Base-by-base conservation (phyloP, 2,329 filamentous ascomycete genomes). In the Diplodia corticola region DNA sequence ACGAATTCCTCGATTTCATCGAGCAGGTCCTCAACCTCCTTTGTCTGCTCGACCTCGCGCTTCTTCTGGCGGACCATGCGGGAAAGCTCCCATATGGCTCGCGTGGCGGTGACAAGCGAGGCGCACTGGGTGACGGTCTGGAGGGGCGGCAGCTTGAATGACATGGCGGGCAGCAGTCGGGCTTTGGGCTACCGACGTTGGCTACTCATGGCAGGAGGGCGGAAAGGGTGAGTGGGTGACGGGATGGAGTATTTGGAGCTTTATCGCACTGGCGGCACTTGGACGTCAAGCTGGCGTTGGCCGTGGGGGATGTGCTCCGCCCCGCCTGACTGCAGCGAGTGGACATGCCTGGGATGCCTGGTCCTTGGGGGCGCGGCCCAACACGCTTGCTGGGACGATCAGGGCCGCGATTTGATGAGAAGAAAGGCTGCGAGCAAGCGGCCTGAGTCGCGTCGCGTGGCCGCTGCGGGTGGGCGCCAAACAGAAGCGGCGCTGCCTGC, bases 61-160 rank as follows among this genome's bases (percentile, higher is more conserved):
- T 55, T 65, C 40, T 65, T 65, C 24, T 46, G 40, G 12, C 63
- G 63, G 46, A 65, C 51, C 63, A 65, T 65, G 26, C 63, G 51
- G 12, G 63, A 49, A 9, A 65, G 51, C 20, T 65, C 63, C 63
- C 63, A 65, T 65, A 65, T n/a, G 26, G 63, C 51, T 26, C 63
- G 40, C 6, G 63, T 57, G 12, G 63, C 63, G 10, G 63, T 65
- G 37, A 65, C 40, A 4, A 65, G 35, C 1, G 63, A 65, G 35
- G 50, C 63, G 37, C 50, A 54, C 37, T 65, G 63, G n/a, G 63
- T 55, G 9, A 65, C 53, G 50, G 63, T 65, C n/a, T 54, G 50
- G 13, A 65, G 63, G 10, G 44, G 57, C n/a, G 57, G 57, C 12
- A 55, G 28, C 49, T 54, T 55, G 50, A 65, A 50, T 3, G 63